Base-by-base conservation (phyloP, 495 filamentous ascomycete species). In the Lineolata rhizophorae region DNA sequence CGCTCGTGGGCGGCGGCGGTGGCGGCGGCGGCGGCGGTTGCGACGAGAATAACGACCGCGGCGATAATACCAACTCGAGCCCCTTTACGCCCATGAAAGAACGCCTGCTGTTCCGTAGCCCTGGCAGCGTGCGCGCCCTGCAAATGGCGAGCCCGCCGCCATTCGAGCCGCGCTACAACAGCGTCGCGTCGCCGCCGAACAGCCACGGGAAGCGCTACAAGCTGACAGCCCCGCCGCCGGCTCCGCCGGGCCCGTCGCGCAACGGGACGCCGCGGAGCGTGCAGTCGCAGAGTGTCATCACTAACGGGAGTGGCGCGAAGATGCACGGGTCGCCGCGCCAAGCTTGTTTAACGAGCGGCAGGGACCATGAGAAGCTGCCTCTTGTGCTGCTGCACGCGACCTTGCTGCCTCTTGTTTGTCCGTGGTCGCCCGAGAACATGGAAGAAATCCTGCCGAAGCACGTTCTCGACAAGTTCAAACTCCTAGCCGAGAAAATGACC, bases 301-400 rank as follows among this genome's bases (percentile, higher is more conserved):
- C n/a, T n/a, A n/a, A n/a, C n/a, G n/a, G n/a, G n/a, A n/a, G n/a
- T n/a, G n/a, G n/a, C n/a, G n/a, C n/a, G n/a, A n/a, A n/a, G n/a
- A n/a, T n/a, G n/a, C n/a, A n/a, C n/a, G n/a, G n/a, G n/a, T n/a
- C n/a, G n/a, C n/a, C n/a, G n/a, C n/a, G n/a, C n/a, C n/a, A n/a
- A n/a, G n/a, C n/a, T n/a, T n/a, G n/a, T n/a, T n/a, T n/a, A n/a
- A n/a, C n/a, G n/a, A n/a, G n/a, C n/a, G n/a, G n/a, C n/a, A n/a
- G n/a, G n/a, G n/a, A n/a, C n/a, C n/a, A n/a, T n/a, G n/a, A n/a
- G n/a, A n/a, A n/a, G n/a, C n/a, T n/a, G n/a, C 84, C 85, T 2
- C 67, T 95, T 5, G 78, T 93, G 3, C 60, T 94, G 5, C 60
- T 95, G 1, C 85, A 95, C 41, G 76, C 85, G 32, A 92, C 78